phyloP scores from a whole-genome alignment of 176 grass and related monocot genomes.

The Eragrostis nindensis region DNA sequence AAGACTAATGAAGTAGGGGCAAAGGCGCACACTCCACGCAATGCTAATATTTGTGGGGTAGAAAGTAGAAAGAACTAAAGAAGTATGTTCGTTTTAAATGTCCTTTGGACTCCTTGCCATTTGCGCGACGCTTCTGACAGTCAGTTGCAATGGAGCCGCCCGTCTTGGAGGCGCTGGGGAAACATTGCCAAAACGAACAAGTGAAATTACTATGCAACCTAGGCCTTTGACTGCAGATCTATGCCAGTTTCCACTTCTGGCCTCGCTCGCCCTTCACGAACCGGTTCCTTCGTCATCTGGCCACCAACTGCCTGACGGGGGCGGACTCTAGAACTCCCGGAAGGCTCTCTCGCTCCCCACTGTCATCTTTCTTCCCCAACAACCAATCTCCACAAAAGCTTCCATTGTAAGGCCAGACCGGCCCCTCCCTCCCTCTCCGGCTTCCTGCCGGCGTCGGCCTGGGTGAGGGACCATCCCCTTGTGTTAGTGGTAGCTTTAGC shows the following conservation, averaged over 20 bases:
- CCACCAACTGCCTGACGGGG: background rate
- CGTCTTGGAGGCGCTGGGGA: background rate
- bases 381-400: too few relatives aligned
- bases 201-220: background rate
- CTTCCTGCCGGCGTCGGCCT: too few relatives aligned
- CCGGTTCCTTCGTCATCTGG: background rate
- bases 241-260: slow-evolving; percentile 9
- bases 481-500: too few relatives aligned
- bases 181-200: background rate
- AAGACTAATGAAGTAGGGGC: too few relatives aligned
- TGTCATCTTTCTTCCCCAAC: too few relatives aligned
- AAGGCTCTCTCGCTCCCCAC: too few relatives aligned
- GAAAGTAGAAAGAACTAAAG: background rate
- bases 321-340: too few relatives aligned
- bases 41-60: background rate
- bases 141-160: background rate
- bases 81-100: background rate
- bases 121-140: background rate
- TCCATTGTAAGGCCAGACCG: too few relatives aligned
- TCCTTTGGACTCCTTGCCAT: background rate
- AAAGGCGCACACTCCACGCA: background rate
- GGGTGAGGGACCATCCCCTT: too few relatives aligned
- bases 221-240: slow-evolving; percentile 15
- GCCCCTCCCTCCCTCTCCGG: too few relatives aligned
- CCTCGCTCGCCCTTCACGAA: background rate